These are phyloP conservation scores for Hypoxylon sp. DNA, from an alignment of 2,329 filamentous ascomycete species.

Conservation along the genomic window DNA sequence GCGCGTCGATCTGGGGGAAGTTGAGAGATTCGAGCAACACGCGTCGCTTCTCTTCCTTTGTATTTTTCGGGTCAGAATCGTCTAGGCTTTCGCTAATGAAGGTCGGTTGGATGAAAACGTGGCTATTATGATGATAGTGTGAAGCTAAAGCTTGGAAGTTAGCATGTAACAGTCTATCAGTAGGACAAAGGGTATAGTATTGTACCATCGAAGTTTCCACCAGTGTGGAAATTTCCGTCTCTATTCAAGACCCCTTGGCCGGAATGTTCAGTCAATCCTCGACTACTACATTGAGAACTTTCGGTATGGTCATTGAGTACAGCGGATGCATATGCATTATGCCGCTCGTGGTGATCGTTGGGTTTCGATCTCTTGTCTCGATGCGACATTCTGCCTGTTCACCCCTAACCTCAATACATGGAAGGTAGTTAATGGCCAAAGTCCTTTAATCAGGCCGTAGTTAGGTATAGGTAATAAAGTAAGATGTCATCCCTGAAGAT, in stretches of 20 bases:
- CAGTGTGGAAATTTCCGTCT: neutral
- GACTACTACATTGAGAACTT: neutral
- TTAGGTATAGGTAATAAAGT: neutral
- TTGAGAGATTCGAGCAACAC: conserved; percentile 34
- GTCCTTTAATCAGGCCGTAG: neutral
- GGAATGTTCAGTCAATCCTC: conserved; percentile 3
- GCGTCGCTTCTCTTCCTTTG: neutral
- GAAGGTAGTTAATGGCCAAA: neutral
- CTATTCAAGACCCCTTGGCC: conserved; percentile 4
- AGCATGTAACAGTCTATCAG: neutral
- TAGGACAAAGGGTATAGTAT: neutral
- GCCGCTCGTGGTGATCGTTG: neutral
- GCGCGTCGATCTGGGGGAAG: conserved; percentile 46
- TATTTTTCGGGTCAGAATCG: neutral
- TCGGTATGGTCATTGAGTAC: neutral
- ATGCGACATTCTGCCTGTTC: neutral
- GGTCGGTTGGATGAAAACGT: neutral
- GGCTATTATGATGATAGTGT: conserved; percentile 1
- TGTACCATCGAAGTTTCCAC: conserved; percentile 8
- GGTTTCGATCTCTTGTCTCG: conserved; percentile 12
- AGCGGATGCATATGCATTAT: neutral
- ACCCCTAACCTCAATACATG: neutral
- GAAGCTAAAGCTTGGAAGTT: neutral
- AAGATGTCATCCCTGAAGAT: neutral
- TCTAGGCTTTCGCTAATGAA: neutral